Conservation (phyloP, 2,329 filamentous ascomycete species). For the Diatrype stigma region DNA sequence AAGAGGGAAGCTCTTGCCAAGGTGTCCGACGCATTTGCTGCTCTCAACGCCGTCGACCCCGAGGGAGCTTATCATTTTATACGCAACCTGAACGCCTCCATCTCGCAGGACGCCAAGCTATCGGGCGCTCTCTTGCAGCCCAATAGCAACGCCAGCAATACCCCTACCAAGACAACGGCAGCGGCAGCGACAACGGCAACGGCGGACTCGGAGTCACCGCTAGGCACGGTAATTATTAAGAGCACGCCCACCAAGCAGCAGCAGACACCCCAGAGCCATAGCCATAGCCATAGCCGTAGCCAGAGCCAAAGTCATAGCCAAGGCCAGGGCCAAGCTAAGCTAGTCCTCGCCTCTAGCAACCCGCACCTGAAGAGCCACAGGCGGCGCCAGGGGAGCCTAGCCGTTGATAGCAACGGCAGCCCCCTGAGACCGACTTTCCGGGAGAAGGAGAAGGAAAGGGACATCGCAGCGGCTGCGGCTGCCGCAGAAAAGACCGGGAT, state of each 20-base stretch:
- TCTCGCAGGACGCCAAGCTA: slow-evolving; percentile 67
- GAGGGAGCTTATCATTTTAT: slow-evolving; percentile 86
- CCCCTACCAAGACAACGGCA: slow-evolving; percentile 27
- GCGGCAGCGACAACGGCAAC: too few relatives aligned
- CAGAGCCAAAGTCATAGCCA: too few relatives aligned
- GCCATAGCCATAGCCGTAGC: too few relatives aligned
- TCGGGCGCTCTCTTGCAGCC: slow-evolving; percentile 42
- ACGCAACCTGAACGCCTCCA: slow-evolving; percentile 68
- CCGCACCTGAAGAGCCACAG: slow-evolving; percentile 79
- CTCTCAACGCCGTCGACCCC: slow-evolving; percentile 81
- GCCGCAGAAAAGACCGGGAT: slow-evolving; percentile 42
- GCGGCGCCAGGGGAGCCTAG: slow-evolving; percentile 51
- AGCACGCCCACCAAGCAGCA: slow-evolving; percentile 35
- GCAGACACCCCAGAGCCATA: not conserved
- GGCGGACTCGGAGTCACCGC: slow-evolving; percentile 36
- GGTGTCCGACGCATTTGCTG: slow-evolving; percentile 80
- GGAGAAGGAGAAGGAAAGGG: slow-evolving; percentile 35
- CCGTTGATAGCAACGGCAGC: slow-evolving; percentile 21
- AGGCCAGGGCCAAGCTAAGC: slow-evolving; percentile 51
- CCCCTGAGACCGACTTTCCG: slow-evolving; percentile 25
- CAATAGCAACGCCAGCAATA: slow-evolving; percentile 30
- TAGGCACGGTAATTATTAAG: slow-evolving; percentile 57
- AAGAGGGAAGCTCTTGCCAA: slow-evolving; percentile 82
- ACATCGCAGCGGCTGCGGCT: slow-evolving; percentile 17
- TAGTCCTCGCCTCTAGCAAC: slow-evolving; percentile 76